Base-by-base conservation (phyloP, 176 grass and related monocot species). In the Triticum timopheevii region DNA sequence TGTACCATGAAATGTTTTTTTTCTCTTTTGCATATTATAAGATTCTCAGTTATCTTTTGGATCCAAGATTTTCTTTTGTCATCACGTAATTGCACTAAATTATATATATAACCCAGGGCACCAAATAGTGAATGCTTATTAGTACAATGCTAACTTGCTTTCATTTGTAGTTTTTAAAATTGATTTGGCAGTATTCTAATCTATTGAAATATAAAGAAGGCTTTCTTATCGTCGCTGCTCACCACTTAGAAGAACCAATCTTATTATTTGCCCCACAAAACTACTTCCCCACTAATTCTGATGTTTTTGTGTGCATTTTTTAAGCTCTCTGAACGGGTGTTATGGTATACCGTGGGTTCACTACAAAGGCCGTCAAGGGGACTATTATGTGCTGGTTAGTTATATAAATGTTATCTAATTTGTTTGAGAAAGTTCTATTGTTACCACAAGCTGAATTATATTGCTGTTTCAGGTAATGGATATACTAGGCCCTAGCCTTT, bases 341-440 rank as follows among this genome's bases (percentile, higher is more conserved):
- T 98, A 98, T 88, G 96, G 96, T 78, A 73, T 98, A 89, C 96
- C 96, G 28, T 87, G 84, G 80, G 93, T 95, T 91, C 96, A 98
- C 80, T 95, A 95, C 88, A 98, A 95, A 77, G 96, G 96, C 25
- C 96, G 93, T n/a, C 96, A 98, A 65, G 96, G 96, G 20, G 96
- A 98, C 80, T 98, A 89, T 72, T 98, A 98, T 82, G 88, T 98
- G 80, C 71, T 98, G 89, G 96, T 98, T 47, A 89, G 88, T 90
- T 69, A 15, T 65, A 40, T n/a, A 34, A 62, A 84, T 27, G 50
- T 39, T 54, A 35, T 38, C 2, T 50, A 68, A 36, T 68, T 56
- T 2, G 2, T 85, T 78, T 45, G 4, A 59, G 50, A 17, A 65
- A 24, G 42, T 73, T 58, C 62, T 70, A 40, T 81, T 81, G 13